phyloP scores from a whole-genome alignment of 495 filamentous ascomycete genomes.

The Podospora appendiculata region DNA sequence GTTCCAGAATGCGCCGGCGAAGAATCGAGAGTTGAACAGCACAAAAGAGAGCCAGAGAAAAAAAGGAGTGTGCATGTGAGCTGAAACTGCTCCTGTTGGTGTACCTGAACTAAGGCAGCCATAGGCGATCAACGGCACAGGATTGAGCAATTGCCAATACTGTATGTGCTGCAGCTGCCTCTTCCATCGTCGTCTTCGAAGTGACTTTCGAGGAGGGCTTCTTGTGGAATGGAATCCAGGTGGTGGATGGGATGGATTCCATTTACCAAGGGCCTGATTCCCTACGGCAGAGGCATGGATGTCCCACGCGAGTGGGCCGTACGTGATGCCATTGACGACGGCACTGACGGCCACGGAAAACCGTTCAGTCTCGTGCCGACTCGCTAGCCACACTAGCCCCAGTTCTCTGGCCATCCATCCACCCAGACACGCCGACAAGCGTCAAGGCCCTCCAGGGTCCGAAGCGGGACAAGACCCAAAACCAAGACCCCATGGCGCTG shows the following conservation, averaged over 20 bases:
- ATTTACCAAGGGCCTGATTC: too few relatives aligned
- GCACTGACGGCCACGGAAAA: not conserved
- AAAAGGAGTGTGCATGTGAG: slow-evolving; percentile 1
- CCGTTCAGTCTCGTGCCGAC: not conserved
- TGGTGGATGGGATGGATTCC: too few relatives aligned
- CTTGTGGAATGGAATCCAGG: too few relatives aligned
- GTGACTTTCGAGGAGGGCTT: too few relatives aligned
- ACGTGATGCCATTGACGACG: not conserved
- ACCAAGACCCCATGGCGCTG: not conserved
- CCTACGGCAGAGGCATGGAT: too few relatives aligned
- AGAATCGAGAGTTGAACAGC: slow-evolving; percentile 4
- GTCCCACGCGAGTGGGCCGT: too few relatives aligned
- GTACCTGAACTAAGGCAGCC: not conserved
- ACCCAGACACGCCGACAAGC: too few relatives aligned
- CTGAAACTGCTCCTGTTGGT: not conserved
- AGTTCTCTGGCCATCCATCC: too few relatives aligned
- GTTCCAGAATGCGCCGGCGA: slow-evolving; percentile 5
- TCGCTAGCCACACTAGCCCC: not conserved
- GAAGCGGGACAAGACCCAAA: not conserved
- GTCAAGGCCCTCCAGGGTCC: not conserved
- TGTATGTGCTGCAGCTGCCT: not conserved
- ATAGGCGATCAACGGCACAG: not conserved
- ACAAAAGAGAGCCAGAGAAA: not conserved
- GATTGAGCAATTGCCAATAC: not conserved
- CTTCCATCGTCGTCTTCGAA: too few relatives aligned